Evolutionary conservation across 169 alveolate species (phyloP).

Genomic region (Cryptosporidium baileyi): DNA sequence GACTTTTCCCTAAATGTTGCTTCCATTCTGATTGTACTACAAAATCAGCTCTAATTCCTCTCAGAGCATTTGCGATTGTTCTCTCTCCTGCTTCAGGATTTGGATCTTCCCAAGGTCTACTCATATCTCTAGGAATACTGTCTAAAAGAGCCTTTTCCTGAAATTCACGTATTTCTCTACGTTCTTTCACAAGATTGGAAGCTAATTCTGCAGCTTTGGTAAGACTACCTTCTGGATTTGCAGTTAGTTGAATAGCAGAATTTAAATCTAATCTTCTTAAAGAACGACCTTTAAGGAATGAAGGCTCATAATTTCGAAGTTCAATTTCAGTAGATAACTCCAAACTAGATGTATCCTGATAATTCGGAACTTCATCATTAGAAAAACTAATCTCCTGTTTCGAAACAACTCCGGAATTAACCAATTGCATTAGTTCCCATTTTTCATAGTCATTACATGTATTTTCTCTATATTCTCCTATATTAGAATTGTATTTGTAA

Average conservation of each 20-base stretch:
- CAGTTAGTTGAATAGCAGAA: conserved; percentile 86
- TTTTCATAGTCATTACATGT: conserved; percentile 74
- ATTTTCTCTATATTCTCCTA: not conserved
- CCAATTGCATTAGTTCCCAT: conserved; percentile 68
- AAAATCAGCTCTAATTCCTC: conserved; percentile 75
- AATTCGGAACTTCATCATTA: not conserved
- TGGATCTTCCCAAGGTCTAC: conserved; percentile 90
- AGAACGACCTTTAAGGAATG: conserved; percentile 95
- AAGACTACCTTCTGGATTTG: conserved; percentile 91
- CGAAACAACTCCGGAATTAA: conserved; percentile 56
- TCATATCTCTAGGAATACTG: conserved; percentile 87
- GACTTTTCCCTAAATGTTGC: conserved; percentile 79
- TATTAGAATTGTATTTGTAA: not conserved
- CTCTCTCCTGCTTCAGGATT: conserved; percentile 90
- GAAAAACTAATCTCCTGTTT: not conserved
- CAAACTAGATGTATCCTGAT: not conserved
- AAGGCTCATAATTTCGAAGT: conserved; percentile 91
- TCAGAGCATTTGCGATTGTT: conserved; percentile 81
- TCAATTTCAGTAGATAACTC: conserved; percentile 84
- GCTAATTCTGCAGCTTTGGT: conserved; percentile 91
- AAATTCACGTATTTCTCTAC: conserved; percentile 84
- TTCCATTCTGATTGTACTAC: conserved; percentile 91
- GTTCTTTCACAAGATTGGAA: conserved; percentile 81
- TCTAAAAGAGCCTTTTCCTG: conserved; percentile 85
- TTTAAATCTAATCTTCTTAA: conserved; percentile 82